Evolutionary conservation across 441 rosid species (phyloP), one percentile per base, ranked within the genome.

Genomic region (Mallotus repandus): DNA sequence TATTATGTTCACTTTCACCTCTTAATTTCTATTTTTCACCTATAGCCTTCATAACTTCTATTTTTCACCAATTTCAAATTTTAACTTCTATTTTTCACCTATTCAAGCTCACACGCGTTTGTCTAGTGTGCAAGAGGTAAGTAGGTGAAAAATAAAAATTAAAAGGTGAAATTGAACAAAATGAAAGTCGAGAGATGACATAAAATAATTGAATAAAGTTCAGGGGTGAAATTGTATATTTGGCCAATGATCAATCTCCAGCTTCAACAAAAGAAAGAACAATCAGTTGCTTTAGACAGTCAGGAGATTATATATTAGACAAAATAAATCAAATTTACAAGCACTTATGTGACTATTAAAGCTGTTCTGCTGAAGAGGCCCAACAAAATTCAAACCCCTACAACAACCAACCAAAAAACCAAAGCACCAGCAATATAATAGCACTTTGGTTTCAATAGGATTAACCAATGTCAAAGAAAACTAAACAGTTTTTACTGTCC

Each of bases 401-500:
- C 41, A 60, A 56, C 57, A 48, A 22, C 18, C 57, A 45, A 3
- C 18, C 57, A 45, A 3, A 38, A 69, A 52, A 48, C 43, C 46
- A 73, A 68, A 58, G 66, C 22, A 57, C 50, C 59, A 63, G 72
- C 53, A 78, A 32, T 71, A 77, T 50, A 25, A 12, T 19, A 72
- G 68, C 75, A 65, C 70, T 76, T 69, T 53, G 38, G 53, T 65
- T 73, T 52, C 59, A 76, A 63, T 61, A 74, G 58, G 65, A 72
- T 55, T 45, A 76, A 75, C 75, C 53, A 50, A 76, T 61, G 65
- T 38, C 16, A 70, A 74, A 67, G 71, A 73, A 69, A 81, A 68
- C 70, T 76, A 75, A 68, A 63, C 54, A 55, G 53, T 52, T 81
- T 38, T 32, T 58, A 71, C 76, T 80, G 74, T 55, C 72, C 82